Percentiles rank a stretch among this genome's conserved stretches.
These are phyloP conservation scores for Rhodotorula sp. DNA, from an alignment of 1,284 basidiomycete species.

Conservation along the genomic window DNA sequence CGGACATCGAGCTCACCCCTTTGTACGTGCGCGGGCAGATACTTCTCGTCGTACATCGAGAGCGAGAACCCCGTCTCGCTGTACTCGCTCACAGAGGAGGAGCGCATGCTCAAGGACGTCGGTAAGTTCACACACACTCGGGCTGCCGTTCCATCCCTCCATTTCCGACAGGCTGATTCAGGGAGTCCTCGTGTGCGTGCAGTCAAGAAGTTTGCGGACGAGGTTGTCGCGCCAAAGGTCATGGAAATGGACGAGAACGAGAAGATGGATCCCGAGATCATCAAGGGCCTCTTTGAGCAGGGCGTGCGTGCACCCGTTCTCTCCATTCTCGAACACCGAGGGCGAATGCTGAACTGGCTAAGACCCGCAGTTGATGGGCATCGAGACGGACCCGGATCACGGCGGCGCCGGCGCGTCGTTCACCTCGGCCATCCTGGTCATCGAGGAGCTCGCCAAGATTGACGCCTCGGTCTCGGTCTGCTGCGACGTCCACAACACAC, in stretches of 20 bases:
- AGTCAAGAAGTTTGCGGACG: slow-evolving; percentile 84
- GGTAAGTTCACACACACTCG: slow-evolving; percentile 56
- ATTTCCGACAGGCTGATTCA: too few species aligned
- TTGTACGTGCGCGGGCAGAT: not conserved
- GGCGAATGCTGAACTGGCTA: not conserved
- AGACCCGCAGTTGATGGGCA: slow-evolving; percentile 80
- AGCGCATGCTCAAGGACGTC: slow-evolving; percentile 82
- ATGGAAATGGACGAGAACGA: slow-evolving; percentile 98
- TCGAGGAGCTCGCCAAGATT: slow-evolving; percentile 94
- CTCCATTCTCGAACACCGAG: not conserved
- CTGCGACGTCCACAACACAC: slow-evolving; percentile 97
- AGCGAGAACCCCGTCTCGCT: slow-evolving; percentile 49
- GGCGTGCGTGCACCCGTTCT: slow-evolving; percentile 62
- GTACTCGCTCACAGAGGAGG: slow-evolving; percentile 83
- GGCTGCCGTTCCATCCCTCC: not conserved
- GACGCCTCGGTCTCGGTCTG: slow-evolving; percentile 96
- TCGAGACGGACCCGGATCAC: slow-evolving; percentile 81
- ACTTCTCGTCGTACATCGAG: slow-evolving; percentile 26
- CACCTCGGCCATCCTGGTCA: slow-evolving; percentile 91
- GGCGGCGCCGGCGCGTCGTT: slow-evolving; percentile 90
- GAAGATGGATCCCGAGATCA: slow-evolving; percentile 84
- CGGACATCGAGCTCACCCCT: not conserved
- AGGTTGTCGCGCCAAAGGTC: slow-evolving; percentile 86
- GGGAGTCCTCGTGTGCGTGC: not conserved
- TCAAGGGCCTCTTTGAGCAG: slow-evolving; percentile 90